Base-by-base conservation (phyloP, 129 eudicot genomes). In the Glebionis coronaria region DNA sequence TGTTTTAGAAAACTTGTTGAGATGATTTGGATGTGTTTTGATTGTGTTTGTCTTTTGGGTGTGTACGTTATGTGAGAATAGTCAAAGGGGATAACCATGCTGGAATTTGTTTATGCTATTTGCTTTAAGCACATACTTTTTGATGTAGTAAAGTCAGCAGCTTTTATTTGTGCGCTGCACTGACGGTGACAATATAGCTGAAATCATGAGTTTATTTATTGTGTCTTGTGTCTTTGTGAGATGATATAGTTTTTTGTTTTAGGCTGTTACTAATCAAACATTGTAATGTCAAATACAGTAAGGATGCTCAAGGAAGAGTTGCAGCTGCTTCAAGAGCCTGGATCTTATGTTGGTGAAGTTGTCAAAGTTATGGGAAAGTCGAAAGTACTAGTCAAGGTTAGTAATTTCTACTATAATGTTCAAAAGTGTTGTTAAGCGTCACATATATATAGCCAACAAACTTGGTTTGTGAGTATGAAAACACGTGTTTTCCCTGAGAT, bases 271-370 rank as follows among this genome's bases (percentile, higher is more conserved):
- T 57, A 57, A 57, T 23, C 11, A 13, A 21, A 27, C 40, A 27
- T 23, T 25, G 35, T 27, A 23, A 20, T 57, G 5, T 57, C 38
- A 57, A 20, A 40, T 57, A 29, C 80, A 80, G 84, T 80, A 57
- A 75, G 84, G 78, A 80, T 75, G 84, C 74, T 80, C 29, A 80
- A 80, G 73, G 84, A 80, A 70, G 84, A 80, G 56, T 46, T 80
- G 73, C 81, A 80, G 74, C 75, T 80, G 38, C 84, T 80, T 59
- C 81, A 75, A 51, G 78, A 75, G 67, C 81, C 84, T 45, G 77
- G 77, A 47, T 80, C 78, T 49, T 70, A 70, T 71, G 84, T 80
- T 55, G 84, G 78, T 71, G 84, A 80, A 66, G 84, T 75, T 60
- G 81, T 80, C 21, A 80, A 71, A 56, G 84, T 80, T 31, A 71